Percentiles rank a stretch among this genome's conserved stretches.
Conservation (phyloP, 805 yeast genomes). For the Lachancea thermotolerans region DNA sequence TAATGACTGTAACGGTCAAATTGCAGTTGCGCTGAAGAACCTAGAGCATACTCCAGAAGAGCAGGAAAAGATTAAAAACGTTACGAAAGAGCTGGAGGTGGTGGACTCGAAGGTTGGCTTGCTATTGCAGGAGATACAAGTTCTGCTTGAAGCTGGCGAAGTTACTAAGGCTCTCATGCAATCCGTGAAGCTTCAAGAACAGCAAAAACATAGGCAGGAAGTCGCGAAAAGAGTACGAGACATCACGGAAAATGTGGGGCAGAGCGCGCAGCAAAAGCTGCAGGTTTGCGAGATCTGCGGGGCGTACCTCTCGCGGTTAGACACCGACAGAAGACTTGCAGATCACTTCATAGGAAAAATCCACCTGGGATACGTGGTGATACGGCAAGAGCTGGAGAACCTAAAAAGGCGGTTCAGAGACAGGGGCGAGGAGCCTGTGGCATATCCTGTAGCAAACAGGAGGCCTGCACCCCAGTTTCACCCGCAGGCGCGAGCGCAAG, state of each 20-base stretch:
- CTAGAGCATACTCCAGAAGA: slow-evolving; percentile 68
- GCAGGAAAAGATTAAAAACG: slow-evolving; percentile 46
- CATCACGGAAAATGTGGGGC: slow-evolving; percentile 67
- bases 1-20: slow-evolving; percentile 59
- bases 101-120: slow-evolving; percentile 59
- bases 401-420: slow-evolving; percentile 25
- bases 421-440: slow-evolving; percentile 12
- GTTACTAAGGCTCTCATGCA: slow-evolving; percentile 45
- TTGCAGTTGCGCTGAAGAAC: slow-evolving; percentile 53
- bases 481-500: background rate
- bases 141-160: slow-evolving; percentile 44
- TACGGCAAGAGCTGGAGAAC: slow-evolving; percentile 51
- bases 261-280: slow-evolving; percentile 80
- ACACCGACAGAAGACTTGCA: slow-evolving; percentile 80
- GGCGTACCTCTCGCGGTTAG: slow-evolving; percentile 77
- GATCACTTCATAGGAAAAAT: slow-evolving; percentile 87
- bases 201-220: slow-evolving; percentile 42
- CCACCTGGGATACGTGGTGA: slow-evolving; percentile 73
- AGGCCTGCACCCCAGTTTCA: background rate
- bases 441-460: background rate
- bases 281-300: slow-evolving; percentile 91
- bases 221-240: slow-evolving; percentile 51
- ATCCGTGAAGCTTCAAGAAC: slow-evolving; percentile 39
- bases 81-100: slow-evolving; percentile 51
- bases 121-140: slow-evolving; percentile 58